Evolutionary conservation across 352 stramenopile species (phyloP).

Genomic region (Globisporangium parvum): DNA sequence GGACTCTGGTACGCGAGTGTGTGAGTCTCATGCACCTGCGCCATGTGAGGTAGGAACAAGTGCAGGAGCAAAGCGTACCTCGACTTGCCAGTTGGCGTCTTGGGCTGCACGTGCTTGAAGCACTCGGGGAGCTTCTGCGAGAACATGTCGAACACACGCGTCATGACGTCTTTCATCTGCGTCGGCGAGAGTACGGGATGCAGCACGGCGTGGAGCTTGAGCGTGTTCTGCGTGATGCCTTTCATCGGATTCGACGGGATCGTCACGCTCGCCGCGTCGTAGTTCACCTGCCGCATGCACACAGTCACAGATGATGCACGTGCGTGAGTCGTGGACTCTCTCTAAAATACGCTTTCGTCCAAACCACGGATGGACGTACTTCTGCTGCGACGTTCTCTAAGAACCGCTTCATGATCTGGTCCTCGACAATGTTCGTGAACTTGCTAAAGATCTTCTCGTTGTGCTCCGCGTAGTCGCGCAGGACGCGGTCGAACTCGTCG

Average conservation of each 20-base stretch:
- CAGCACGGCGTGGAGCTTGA: constrained; percentile 94
- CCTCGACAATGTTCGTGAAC: constrained; percentile 96
- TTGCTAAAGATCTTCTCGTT: constrained; percentile 97
- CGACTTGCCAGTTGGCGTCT: constrained; percentile 62
- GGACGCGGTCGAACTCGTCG: constrained; percentile 93
- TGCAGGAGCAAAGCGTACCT: constrained; percentile 29
- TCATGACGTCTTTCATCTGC: constrained; percentile 95
- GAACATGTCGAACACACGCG: constrained; percentile 85
- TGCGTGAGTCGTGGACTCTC: not conserved
- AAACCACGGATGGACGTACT: constrained; percentile 16
- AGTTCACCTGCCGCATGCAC: constrained; percentile 52
- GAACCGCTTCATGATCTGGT: constrained; percentile 93
- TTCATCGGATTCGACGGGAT: constrained; percentile 84
- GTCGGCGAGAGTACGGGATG: constrained; percentile 88
- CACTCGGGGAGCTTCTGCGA: constrained; percentile 85
- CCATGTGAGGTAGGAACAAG: not conserved
- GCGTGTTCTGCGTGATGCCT: constrained; percentile 92
- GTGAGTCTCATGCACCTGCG: not conserved
- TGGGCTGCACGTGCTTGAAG: constrained; percentile 81
- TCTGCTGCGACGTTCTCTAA: constrained; percentile 72
- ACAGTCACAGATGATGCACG: constrained; percentile 18
- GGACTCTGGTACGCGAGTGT: constrained; percentile 28
- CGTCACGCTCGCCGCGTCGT: constrained; percentile 48
- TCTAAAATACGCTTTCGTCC: not conserved
- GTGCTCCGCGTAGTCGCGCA: constrained; percentile 94